A percentile compares a stretch with the other conserved stretches of the same genome.
Conservation (phyloP, 441 rosid species). For the Jatropha podagrica region DNA sequence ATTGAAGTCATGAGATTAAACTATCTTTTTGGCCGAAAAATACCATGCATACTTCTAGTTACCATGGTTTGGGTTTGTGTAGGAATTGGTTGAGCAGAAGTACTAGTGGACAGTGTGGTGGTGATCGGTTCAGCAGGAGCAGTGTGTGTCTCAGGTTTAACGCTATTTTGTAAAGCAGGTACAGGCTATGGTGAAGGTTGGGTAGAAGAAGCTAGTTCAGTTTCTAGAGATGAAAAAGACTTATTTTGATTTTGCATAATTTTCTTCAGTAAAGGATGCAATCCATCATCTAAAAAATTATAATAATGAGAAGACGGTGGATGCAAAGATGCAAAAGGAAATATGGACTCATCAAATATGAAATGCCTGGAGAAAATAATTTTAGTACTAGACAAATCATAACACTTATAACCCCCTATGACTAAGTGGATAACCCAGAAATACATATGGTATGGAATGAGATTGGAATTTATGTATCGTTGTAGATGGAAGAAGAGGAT, state of each 20-base stretch:
- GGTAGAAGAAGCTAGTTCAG: too few species aligned
- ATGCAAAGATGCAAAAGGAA: background rate
- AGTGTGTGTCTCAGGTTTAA: too few species aligned
- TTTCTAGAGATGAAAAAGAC: too few species aligned
- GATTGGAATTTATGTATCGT: too few species aligned
- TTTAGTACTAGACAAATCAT: background rate
- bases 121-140: too few species aligned
- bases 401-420: background rate
- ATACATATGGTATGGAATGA: too few species aligned
- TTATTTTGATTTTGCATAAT: background rate
- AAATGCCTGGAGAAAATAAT: slow-evolving; percentile 2
- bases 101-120: background rate
- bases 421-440: background rate
- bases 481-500: too few species aligned
- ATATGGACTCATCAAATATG: background rate
- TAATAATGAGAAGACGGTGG: background rate
- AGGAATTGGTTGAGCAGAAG: background rate
- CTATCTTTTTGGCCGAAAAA: background rate
- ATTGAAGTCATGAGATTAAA: background rate
- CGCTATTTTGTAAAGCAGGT: too few species aligned
- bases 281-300: background rate
- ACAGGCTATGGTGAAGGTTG: too few species aligned
- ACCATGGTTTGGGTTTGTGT: background rate
- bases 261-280: background rate
- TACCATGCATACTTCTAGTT: background rate